phyloP scores from a whole-genome alignment of 2,329 filamentous ascomycete genomes.

The Hyphodiscus sp. region DNA sequence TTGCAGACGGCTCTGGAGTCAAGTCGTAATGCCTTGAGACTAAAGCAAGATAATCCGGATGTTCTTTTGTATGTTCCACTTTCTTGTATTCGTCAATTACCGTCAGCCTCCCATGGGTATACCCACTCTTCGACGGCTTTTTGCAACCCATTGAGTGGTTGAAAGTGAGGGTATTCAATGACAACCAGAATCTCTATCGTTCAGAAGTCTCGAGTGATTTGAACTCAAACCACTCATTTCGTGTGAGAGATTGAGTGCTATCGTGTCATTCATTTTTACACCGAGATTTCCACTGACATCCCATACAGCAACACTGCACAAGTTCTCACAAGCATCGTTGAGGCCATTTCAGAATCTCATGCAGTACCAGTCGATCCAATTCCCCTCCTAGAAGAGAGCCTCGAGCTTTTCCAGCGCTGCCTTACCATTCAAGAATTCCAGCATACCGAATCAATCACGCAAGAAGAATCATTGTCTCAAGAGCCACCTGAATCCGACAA shows the following conservation, averaged over 20 bases:
- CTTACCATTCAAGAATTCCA: slow-evolving; percentile 45
- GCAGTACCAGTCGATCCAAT: slow-evolving; percentile 39
- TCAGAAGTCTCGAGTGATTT: background rate
- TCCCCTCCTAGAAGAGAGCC: slow-evolving; percentile 50
- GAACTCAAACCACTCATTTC: background rate
- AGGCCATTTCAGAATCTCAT: slow-evolving; percentile 43
- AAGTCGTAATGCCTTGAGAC: slow-evolving; percentile 52
- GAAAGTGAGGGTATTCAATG: background rate
- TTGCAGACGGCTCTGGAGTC: slow-evolving; percentile 55
- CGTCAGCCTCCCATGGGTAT: no score
- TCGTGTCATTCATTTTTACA: background rate
- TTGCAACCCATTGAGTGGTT: no score
- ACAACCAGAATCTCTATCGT: background rate
- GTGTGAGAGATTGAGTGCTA: background rate
- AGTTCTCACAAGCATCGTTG: slow-evolving; percentile 59
- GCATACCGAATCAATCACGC: slow-evolving; percentile 37
- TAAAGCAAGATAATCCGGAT: slow-evolving; percentile 59
- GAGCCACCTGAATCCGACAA: slow-evolving; percentile 28
- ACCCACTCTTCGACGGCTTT: no score
- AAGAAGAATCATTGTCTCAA: slow-evolving; percentile 26
- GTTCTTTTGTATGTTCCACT: slow-evolving; percentile 45
- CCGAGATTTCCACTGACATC: background rate
- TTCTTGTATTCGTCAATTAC: no score
- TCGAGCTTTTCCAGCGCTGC: slow-evolving; percentile 53
- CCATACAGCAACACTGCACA: slow-evolving; percentile 56